Evolutionary conservation across 169 alveolate species (phyloP).

Genomic region (Plasmodium gonderi): DNA sequence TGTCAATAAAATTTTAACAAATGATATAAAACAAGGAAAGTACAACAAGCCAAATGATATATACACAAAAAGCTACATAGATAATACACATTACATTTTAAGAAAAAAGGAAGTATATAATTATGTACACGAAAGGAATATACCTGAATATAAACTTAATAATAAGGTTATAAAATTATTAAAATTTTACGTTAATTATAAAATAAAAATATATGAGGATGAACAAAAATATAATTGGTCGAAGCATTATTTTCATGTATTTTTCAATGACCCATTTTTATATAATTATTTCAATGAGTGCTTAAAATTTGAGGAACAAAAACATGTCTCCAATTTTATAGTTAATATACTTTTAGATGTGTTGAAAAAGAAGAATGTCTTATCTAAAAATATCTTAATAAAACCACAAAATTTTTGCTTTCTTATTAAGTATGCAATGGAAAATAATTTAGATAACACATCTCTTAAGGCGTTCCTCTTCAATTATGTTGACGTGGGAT

Average conservation of each 20-base stretch:
- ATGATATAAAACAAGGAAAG: background rate
- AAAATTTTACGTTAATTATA: constrained; percentile 72
- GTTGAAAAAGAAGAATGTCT: constrained; percentile 40
- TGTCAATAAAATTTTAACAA: constrained; percentile 9
- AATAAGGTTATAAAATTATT: constrained; percentile 31
- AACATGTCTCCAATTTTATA: constrained; percentile 62
- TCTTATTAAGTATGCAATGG: constrained; percentile 33
- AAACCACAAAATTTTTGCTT: constrained; percentile 59
- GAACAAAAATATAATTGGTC: constrained; percentile 67
- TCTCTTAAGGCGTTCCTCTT: constrained; percentile 7
- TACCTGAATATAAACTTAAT: constrained; percentile 46
- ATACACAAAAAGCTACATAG: constrained; percentile 66
- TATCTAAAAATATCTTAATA: constrained; percentile 59
- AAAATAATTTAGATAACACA: constrained; percentile 47
- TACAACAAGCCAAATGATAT: background rate
- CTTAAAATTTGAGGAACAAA: constrained; percentile 53
- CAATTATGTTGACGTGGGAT: constrained; percentile 36
- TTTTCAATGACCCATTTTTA: constrained; percentile 71
- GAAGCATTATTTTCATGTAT: constrained; percentile 63
- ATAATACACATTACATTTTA: constrained; percentile 45
- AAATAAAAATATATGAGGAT: constrained; percentile 73
- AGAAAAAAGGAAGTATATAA: constrained; percentile 59
- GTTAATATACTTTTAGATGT: constrained; percentile 63
- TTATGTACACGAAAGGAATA: constrained; percentile 63
- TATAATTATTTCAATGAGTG: constrained; percentile 70